phyloP scores from a whole-genome alignment of 2,329 filamentous ascomycete species.

The Tolypocladium album region DNA sequence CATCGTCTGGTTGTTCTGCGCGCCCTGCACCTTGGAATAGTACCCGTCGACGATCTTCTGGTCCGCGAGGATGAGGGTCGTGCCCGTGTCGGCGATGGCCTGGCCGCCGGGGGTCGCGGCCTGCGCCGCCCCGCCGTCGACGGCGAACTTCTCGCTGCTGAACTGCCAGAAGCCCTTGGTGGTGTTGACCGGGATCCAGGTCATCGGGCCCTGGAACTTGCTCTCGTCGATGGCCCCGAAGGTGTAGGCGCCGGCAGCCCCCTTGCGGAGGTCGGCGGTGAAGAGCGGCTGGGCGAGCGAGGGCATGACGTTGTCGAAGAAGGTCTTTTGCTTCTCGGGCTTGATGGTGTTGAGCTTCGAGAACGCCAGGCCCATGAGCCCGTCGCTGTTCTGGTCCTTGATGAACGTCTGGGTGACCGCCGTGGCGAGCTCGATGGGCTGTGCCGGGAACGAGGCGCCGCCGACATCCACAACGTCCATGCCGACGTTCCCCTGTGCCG shows the following conservation, averaged over 20 bases:
- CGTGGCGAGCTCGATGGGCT: conserved; percentile 59
- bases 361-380: conserved; percentile 61
- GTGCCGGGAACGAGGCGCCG: conserved; percentile 46
- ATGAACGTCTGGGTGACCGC: conserved; percentile 47
- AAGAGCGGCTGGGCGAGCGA: conserved; percentile 55
- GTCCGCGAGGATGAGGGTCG: conserved; percentile 52
- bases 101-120: conserved; percentile 25
- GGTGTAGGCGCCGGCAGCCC: conserved; percentile 52
- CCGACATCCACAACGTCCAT: conserved; percentile 59
- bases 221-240: conserved; percentile 55
- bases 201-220: conserved; percentile 51
- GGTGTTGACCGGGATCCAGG: conserved; percentile 49
- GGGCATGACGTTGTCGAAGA: conserved; percentile 60
- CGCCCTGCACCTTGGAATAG: conserved; percentile 35
- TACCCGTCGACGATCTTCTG: conserved; percentile 37
- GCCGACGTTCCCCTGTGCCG: conserved; percentile 52
- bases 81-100: conserved; percentile 48
- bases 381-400: conserved; percentile 49
- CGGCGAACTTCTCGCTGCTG: conserved; percentile 40
- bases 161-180: conserved; percentile 54
- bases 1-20: conserved; percentile 23
- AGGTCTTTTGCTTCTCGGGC: conserved; percentile 56
- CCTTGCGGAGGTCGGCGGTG: conserved; percentile 53
- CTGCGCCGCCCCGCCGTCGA: conserved; percentile 33
- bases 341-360: conserved; percentile 52